Evolutionary conservation across 352 stramenopile species (phyloP).

Genomic region (Saprolegnia parasitica): DNA sequence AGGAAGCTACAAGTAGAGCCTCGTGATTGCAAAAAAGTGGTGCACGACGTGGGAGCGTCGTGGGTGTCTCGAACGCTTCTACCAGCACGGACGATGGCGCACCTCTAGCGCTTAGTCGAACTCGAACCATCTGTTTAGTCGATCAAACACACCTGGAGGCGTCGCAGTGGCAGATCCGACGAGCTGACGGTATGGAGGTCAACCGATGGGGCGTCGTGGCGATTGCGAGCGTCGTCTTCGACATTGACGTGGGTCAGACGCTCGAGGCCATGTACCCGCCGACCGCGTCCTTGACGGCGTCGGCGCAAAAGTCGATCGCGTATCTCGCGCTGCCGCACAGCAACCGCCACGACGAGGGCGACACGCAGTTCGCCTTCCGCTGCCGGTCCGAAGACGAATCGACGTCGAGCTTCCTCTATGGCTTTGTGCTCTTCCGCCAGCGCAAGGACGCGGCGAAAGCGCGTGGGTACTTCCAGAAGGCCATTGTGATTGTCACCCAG

Average conservation of each 20-base stretch:
- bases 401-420: slow-evolving; percentile 53
- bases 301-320: slow-evolving; percentile 59
- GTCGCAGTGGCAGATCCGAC: background rate
- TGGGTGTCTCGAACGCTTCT: too few species aligned
- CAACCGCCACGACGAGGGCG: slow-evolving; percentile 82
- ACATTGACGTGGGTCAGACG: slow-evolving; percentile 70
- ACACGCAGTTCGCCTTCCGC: slow-evolving; percentile 80
- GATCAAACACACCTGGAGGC: background rate
- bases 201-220: slow-evolving; percentile 32
- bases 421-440: slow-evolving; percentile 82
- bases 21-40: too few species aligned
- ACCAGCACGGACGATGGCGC: background rate
- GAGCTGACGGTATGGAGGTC: background rate
- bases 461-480: slow-evolving; percentile 80
- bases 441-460: slow-evolving; percentile 60
- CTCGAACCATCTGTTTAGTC: slow-evolving; percentile 3
- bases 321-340: slow-evolving; percentile 78
- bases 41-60: too few species aligned
- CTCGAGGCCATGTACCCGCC: slow-evolving; percentile 58
- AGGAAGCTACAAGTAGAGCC: too few species aligned
- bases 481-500: slow-evolving; percentile 69
- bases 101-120: background rate
- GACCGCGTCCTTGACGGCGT: slow-evolving; percentile 36
- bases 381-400: slow-evolving; percentile 34
- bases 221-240: slow-evolving; percentile 74